A percentile compares a stretch with the other conserved stretches of the same genome.
Evolutionary conservation across 176 grass and related monocot species (phyloP).

Genomic region (Puccinellia tenuiflora): DNA sequence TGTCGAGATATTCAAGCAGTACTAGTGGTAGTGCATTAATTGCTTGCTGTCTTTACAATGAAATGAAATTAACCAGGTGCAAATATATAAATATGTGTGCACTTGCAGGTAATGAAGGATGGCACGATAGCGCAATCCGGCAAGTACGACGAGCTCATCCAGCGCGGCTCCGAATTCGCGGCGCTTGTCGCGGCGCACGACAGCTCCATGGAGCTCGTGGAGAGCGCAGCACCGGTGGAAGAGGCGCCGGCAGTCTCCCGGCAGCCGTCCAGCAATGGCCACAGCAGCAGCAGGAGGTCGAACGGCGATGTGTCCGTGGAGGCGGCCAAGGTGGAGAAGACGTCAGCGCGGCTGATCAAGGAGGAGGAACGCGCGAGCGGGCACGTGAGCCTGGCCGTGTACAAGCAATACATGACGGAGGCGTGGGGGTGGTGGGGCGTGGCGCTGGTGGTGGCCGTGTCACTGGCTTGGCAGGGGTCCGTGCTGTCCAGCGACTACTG

Average conservation of each 20-base stretch:
- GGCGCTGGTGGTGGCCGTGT: conserved; percentile 34
- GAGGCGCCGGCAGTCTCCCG: conserved; percentile 30
- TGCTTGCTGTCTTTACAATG: neutral
- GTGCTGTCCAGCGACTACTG: conserved; percentile 82
- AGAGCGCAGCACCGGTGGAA: conserved; percentile 28
- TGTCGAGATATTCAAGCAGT: neutral
- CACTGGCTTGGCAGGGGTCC: conserved; percentile 58
- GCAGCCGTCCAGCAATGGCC: conserved; percentile 17
- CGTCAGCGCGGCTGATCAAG: conserved; percentile 72
- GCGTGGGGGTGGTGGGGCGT: conserved; percentile 83
- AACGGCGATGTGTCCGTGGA: conserved; percentile 20
- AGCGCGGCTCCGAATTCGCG: conserved; percentile 54
- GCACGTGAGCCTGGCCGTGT: conserved; percentile 67
- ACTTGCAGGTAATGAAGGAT: conserved; percentile 74
- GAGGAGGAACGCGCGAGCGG: conserved; percentile 83
- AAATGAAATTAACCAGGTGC: neutral
- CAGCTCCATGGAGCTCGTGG: conserved; percentile 95
- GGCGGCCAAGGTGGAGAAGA: conserved; percentile 49
- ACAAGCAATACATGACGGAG: conserved; percentile 84
- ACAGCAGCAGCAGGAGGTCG: neutral
- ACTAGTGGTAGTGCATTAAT: neutral
- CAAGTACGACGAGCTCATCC: conserved; percentile 70
- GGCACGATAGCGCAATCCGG: conserved; percentile 72
- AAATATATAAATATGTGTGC: neutral
- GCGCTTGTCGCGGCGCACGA: conserved; percentile 79